Percentiles rank a stretch among this genome's conserved stretches.
Evolutionary conservation across 805 yeast genomes (phyloP).

Genomic region (Yamadazyma phyllophila): DNA sequence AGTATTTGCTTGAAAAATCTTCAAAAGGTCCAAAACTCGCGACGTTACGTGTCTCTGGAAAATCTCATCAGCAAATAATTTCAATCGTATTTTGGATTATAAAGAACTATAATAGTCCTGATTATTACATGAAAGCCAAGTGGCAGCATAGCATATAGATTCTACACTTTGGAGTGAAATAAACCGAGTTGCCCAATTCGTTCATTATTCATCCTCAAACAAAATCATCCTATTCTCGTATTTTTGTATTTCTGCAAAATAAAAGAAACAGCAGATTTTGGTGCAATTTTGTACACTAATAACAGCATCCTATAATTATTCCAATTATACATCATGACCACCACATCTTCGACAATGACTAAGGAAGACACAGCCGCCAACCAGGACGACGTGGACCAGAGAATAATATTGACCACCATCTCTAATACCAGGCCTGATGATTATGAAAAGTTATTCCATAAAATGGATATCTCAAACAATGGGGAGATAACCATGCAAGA

Average conservation of each 20-base stretch:
- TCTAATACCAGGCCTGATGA: conserved; percentile 7
- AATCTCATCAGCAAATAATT: conserved; percentile 11
- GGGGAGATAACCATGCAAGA: conserved; percentile 51
- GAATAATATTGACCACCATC: conserved; percentile 2
- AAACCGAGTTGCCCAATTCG: background rate
- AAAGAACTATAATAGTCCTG: no score
- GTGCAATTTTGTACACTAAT: background rate
- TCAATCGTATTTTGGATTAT: conserved; percentile 2
- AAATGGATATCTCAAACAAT: conserved; percentile 36
- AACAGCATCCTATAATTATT: background rate
- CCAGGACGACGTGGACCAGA: conserved; percentile 2
- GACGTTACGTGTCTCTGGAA: conserved; percentile 9
- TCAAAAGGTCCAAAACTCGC: conserved; percentile 4
- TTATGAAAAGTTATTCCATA: conserved; percentile 25
- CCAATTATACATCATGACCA: background rate
- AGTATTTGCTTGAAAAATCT: conserved; percentile 3
- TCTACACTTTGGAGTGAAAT: no score
- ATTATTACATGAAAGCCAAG: background rate
- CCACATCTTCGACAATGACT: background rate
- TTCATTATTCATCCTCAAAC: background rate
- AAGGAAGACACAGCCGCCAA: background rate
- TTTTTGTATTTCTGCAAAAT: background rate
- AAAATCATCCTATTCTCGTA: background rate
- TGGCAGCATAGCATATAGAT: background rate
- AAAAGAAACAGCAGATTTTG: background rate